These are phyloP conservation scores for Mycosarcoma mackinlayi DNA, from an alignment of 1,284 basidiomycete species.

Conservation along the genomic window DNA sequence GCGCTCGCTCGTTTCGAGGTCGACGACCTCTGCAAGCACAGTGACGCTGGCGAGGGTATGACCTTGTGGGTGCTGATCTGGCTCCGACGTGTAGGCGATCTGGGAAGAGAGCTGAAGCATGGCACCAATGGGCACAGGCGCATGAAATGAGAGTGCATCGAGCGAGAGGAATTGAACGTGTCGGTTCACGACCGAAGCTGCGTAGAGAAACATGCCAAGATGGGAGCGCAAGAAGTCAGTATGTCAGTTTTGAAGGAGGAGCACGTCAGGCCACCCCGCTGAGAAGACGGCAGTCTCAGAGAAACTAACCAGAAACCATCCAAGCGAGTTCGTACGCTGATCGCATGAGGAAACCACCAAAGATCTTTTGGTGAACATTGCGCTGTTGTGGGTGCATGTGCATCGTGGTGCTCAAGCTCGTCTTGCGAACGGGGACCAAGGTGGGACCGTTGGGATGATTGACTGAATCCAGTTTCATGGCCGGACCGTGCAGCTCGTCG, in stretches of 20 bases:
- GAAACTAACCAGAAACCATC: slow-evolving; percentile 57
- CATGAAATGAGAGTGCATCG: slow-evolving; percentile 62
- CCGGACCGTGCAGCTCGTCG: slow-evolving; percentile 31
- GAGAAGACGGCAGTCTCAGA: too few relatives aligned
- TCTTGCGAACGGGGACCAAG: slow-evolving; percentile 58
- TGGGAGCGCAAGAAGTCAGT: slow-evolving; percentile 5
- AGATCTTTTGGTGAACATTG: slow-evolving; percentile 59
- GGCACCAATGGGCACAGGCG: slow-evolving; percentile 62
- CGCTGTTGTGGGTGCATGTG: slow-evolving; percentile 66
- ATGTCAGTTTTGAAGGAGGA: too few relatives aligned
- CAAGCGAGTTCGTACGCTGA: slow-evolving; percentile 68
- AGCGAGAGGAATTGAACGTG: slow-evolving; percentile 68
- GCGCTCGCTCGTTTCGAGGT: slow-evolving; percentile 50
- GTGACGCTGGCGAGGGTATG: slow-evolving; percentile 49
- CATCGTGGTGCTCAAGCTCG: slow-evolving; percentile 53
- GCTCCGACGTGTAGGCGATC: slow-evolving; percentile 52
- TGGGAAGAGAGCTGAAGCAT: slow-evolving; percentile 58
- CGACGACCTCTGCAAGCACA: slow-evolving; percentile 59
- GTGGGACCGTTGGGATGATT: slow-evolving; percentile 21
- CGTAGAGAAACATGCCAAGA: too few relatives aligned
- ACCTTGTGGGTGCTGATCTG: slow-evolving; percentile 12
- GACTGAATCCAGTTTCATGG: slow-evolving; percentile 11
- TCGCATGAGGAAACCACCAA: slow-evolving; percentile 61
- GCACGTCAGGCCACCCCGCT: too few relatives aligned
- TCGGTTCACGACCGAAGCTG: slow-evolving; percentile 58